Evolutionary conservation across 306 rosid species (phyloP).

Genomic region (Lathyrus tuberosus): DNA sequence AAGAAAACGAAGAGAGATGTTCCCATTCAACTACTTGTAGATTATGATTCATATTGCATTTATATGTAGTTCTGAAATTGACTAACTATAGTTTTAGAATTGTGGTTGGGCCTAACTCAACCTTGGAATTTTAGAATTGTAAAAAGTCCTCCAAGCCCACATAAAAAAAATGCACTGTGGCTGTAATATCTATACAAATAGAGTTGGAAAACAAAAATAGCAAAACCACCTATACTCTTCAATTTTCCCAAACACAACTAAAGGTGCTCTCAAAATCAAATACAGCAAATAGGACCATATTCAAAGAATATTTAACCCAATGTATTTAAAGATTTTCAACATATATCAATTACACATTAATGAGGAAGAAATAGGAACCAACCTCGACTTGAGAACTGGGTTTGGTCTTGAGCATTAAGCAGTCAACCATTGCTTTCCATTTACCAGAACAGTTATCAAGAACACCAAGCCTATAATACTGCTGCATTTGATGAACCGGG

Average conservation of each 20-base stretch:
- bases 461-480: conserved; percentile 76
- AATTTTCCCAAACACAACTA: neutral
- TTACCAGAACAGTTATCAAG: conserved; percentile 73
- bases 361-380: conserved; percentile 27
- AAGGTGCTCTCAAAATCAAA: neutral
- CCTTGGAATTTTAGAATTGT: too few relatives aligned
- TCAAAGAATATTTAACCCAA: neutral
- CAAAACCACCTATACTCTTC: conserved; percentile 5
- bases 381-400: conserved; percentile 63
- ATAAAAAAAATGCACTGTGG: neutral
- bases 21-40: neutral
- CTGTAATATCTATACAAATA: neutral
- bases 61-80: conserved; percentile 9
- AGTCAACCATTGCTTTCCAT: conserved; percentile 67
- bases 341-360: neutral
- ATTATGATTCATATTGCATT: neutral
- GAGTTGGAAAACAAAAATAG: neutral
- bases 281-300: neutral
- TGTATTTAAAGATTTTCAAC: neutral
- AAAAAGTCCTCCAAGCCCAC: neutral
- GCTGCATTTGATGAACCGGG: conserved; percentile 93
- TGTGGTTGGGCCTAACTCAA: too few relatives aligned
- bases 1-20: conserved; percentile 10
- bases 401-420: conserved; percentile 80
- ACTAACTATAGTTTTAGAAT: neutral